These are phyloP conservation scores for Nakazawaea ishiwadae DNA, from an alignment of 805 yeast genomes.

Conservation along the genomic window DNA sequence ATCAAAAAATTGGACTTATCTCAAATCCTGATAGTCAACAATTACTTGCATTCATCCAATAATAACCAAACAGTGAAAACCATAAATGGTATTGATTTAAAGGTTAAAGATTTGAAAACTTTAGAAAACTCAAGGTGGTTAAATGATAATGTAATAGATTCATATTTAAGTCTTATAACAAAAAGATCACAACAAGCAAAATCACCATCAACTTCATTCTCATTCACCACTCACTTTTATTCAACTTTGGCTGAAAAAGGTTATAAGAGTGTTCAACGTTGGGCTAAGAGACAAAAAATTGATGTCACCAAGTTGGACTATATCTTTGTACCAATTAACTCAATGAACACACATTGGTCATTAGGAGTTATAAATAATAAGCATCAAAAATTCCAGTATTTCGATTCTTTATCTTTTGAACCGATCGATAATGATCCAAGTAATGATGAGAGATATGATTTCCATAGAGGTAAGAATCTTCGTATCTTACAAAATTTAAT, in stretches of 20 bases:
- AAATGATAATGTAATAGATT: constrained; percentile 87
- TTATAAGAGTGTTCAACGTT: constrained; percentile 71
- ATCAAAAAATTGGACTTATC: constrained; percentile 30
- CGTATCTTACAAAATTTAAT: constrained; percentile 42
- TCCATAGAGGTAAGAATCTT: constrained; percentile 23
- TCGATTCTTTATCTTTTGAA: constrained; percentile 57
- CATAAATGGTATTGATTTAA: constrained; percentile 51
- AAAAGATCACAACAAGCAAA: constrained; percentile 25
- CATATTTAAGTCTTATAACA: constrained; percentile 56
- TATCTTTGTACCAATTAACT: constrained; percentile 82
- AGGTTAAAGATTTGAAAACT: constrained; percentile 64
- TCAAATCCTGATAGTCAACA: constrained; percentile 25
- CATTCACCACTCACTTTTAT: constrained; percentile 87
- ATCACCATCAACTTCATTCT: constrained; percentile 41
- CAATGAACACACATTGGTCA: constrained; percentile 88
- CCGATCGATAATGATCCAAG: constrained; percentile 22
- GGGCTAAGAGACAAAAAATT: constrained; percentile 77
- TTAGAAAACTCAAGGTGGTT: constrained; percentile 74
- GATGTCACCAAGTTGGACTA: constrained; percentile 59
- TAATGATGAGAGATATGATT: not conserved
- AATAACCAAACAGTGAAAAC: constrained; percentile 24
- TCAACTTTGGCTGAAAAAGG: constrained; percentile 69
- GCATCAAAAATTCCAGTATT: constrained; percentile 55
- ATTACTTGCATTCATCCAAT: constrained; percentile 26
- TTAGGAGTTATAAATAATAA: constrained; percentile 70